Conservation (phyloP, 805 yeast genomes). For the Candida dendrica region DNA sequence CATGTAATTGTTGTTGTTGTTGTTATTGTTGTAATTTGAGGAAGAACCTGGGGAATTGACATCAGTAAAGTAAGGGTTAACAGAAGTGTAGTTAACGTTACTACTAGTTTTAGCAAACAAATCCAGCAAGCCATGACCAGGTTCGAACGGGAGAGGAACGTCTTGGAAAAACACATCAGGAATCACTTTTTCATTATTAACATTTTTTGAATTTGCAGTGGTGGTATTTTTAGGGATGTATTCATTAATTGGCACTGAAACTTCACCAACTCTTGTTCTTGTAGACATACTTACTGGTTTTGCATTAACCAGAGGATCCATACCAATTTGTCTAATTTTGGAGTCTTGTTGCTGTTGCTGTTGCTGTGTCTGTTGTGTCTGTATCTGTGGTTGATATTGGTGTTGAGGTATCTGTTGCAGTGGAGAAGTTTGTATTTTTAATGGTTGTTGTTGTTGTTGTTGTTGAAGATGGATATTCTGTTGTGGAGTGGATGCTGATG, state of each 20-base stretch:
- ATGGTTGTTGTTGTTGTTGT: not conserved
- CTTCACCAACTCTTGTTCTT: constrained; percentile 29
- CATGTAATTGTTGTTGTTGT: not conserved
- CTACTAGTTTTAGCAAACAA: constrained; percentile 24
- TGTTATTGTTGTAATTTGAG: constrained; percentile 1
- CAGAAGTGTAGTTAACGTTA: constrained; percentile 8
- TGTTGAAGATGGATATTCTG: not conserved
- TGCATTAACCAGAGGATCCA: constrained; percentile 20
- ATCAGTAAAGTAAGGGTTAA: constrained; percentile 1
- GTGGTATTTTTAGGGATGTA: constrained; percentile 27
- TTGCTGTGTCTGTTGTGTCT: not conserved
- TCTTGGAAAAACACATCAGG: constrained; percentile 23
- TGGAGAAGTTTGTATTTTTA: not conserved
- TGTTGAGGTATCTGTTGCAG: not conserved
- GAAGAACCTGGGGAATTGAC: not conserved
- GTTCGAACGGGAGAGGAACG: constrained; percentile 26
- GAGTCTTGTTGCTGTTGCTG: not conserved
- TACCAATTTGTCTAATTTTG: constrained; percentile 18
- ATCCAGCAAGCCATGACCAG: constrained; percentile 33
- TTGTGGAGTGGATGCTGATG: too few species aligned
- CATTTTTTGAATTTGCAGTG: constrained; percentile 7
- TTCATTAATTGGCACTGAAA: constrained; percentile 29
- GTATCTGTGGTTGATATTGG: constrained; percentile 1
- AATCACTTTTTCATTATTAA: constrained; percentile 1
- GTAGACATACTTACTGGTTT: constrained; percentile 18